These are phyloP conservation scores for Leccinum griseonigrum DNA, from an alignment of 1,284 basidiomycete genomes.

Conservation along the genomic window DNA sequence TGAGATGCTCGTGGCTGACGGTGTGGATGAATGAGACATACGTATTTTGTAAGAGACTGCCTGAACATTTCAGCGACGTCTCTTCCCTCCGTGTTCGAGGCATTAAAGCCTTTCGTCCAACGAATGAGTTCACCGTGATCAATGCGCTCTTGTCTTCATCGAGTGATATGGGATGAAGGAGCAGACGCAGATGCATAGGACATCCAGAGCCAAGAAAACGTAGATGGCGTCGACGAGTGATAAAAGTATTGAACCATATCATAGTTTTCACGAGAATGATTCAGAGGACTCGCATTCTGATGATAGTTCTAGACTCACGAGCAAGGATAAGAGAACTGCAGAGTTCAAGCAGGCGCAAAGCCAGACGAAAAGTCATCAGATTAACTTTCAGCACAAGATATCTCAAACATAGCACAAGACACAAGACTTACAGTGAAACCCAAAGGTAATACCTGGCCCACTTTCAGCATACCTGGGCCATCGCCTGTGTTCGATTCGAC, in stretches of 20 bases:
- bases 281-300: not conserved
- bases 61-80: slow-evolving; percentile 95
- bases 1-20: not conserved
- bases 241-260: not conserved
- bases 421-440: slow-evolving; percentile 84
- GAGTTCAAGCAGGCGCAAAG: not conserved
- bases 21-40: slow-evolving; percentile 34
- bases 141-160: slow-evolving; percentile 79
- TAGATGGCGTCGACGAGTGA: not conserved
- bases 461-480: slow-evolving; percentile 57
- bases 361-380: not conserved
- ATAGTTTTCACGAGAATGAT: not conserved
- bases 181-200: not conserved
- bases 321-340: slow-evolving; percentile 92
- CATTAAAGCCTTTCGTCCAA: slow-evolving; percentile 99
- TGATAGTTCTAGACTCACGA: slow-evolving; percentile 49
- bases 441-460: slow-evolving; percentile 76
- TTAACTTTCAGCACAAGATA: slow-evolving; percentile 1
- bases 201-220: not conserved
- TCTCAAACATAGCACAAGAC: not conserved
- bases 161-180: not conserved
- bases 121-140: slow-evolving; percentile 95
- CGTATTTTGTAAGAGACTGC: slow-evolving; percentile 73
- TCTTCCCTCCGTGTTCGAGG: slow-evolving; percentile 86
- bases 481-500: slow-evolving; percentile 72